Evolutionary conservation across 192 early-diverging fungal genomes (phyloP), one percentile per base, ranked within the genome.

Genomic region (Bifiguratus adelaidae): DNA sequence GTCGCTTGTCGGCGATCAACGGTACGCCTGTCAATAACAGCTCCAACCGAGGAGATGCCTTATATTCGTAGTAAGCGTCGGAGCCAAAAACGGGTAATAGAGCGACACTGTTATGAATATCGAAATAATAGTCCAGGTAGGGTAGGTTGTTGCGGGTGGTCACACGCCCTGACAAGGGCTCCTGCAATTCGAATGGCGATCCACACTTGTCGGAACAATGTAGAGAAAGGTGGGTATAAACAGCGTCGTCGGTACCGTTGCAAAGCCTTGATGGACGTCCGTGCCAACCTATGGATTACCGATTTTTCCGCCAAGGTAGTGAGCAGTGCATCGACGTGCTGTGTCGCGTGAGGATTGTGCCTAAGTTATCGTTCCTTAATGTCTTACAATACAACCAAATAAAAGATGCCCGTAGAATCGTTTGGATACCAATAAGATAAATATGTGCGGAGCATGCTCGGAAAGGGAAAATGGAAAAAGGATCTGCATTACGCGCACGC

Each of bases 161-260:
- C 21, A 45, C 27, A 28, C 32, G 44, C n/a, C 27, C 24, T 11
- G 25, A 13, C 7, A 45, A 19, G 9, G 44, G 44, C 15, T 26
- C 25, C n/a, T 45, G 7, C 25, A 45, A 9, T 4, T 45, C 25
- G 20, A 45, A 45, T 28, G 44, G 44, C n/a, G 28, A 30, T 30
- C 44, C 44, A 45, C 44, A 45, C 21, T 23, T 45, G 3, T 45
- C 28, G 0, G 44, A 7, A 28, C 21, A 8, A 18, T 26, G 15
- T 45, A 45, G 12, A 30, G 28, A 26, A 45, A 45, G 27, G 44
- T 45, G 11, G 44, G 44, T 20, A 45, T 30, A 4, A 45, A 45
- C 27, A 28, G 7, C 29, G 11, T 9, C 1, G 44, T 45, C 8
- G 44, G 44, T 1, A 45, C 28, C 1, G 29, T 45, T 12, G n/a